Evolutionary conservation across 2,329 filamentous ascomycete genomes (phyloP), one percentile per base, ranked within the genome.

Genomic region (Fusarium nelsonii): DNA sequence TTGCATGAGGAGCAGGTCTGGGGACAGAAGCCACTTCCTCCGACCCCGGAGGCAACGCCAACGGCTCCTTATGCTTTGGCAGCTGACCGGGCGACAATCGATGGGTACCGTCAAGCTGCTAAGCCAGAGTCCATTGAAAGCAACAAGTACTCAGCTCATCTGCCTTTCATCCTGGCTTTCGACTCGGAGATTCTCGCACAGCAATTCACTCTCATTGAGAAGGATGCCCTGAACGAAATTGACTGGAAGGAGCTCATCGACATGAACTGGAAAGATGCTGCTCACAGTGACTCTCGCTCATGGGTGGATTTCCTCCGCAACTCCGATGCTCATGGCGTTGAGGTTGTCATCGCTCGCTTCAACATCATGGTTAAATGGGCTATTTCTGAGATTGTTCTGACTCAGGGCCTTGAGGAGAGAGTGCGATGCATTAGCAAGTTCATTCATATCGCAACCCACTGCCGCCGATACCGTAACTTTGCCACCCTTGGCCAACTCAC

Each of bases 351-450:
- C 77, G 91, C 92, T 10, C 90, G 92, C 49, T 96, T 96, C 83
- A 96, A 96, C 78, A 88, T 96, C 68, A 92, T 95, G 82, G 92
- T 94, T 65, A 95, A 95, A 78, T 96, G 92, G 92, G 90, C 89
- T 30, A 87, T 94, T 30, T 95, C 92, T 1, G 91, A 95, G 78
- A 87, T 92, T 69, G 86, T 96, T 10, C 84, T 96, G 48, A 96
- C 92, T 0, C 87, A 90, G 68, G 83, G 90, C 58, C 79, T 90
- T 12, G 88, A 90, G 64, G 92, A 96, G 79, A 86, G 92, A 53
- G 91, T 91, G 23, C 84, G 90, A 37, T 93, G 90, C 76, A 88
- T 96, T 67, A 89, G 92, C 78, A 95, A 96, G 78, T 91, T 87
- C 76, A 92, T 96, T 62, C 92, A 95, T 80, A 92, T 95, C 69